These are phyloP conservation scores for Allomyces arbusculus DNA, from an alignment of 192 early-diverging fungal genomes.

Conservation along the genomic window DNA sequence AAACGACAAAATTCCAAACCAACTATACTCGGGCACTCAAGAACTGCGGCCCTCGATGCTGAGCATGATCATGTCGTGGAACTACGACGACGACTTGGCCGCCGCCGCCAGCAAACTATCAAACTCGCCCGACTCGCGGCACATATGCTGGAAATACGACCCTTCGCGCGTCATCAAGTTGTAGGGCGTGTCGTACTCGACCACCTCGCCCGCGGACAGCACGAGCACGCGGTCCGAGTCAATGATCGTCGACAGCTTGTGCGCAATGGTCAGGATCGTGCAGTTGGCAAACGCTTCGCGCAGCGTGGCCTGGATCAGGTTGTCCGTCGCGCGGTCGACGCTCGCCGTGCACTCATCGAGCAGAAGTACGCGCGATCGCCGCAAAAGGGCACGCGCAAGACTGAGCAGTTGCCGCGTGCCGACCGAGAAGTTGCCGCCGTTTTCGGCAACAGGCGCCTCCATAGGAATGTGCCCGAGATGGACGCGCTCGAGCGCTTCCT, in stretches of 20 bases:
- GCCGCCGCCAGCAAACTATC: conserved; percentile 24
- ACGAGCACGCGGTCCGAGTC: conserved; percentile 76
- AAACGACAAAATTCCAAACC: no score
- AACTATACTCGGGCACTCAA: no score
- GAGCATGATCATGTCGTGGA: no score
- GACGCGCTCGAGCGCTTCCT: conserved; percentile 52
- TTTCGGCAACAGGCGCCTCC: conserved; percentile 63
- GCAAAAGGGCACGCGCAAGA: conserved; percentile 56
- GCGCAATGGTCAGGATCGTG: conserved; percentile 74
- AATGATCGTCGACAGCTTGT: conserved; percentile 61
- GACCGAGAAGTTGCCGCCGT: conserved; percentile 57
- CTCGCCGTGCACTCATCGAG: conserved; percentile 79
- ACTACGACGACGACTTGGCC: no score
- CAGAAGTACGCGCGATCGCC: conserved; percentile 42
- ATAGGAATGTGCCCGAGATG: conserved; percentile 24
- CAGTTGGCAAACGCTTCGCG: conserved; percentile 46
- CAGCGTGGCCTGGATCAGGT: conserved; percentile 70
- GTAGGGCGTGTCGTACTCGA: conserved; percentile 64
- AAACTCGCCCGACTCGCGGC: conserved; percentile 58
- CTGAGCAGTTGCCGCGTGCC: conserved; percentile 63
- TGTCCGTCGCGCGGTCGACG: conserved; percentile 73
- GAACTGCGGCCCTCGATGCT: no score
- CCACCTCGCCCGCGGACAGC: conserved; percentile 48
- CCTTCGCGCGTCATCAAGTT: conserved; percentile 35
- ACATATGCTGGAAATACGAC: conserved; percentile 57